Evolutionary conservation across 169 alveolate genomes (phyloP), one percentile per base, ranked within the genome.

Genomic region (Plasmodium ovale): DNA sequence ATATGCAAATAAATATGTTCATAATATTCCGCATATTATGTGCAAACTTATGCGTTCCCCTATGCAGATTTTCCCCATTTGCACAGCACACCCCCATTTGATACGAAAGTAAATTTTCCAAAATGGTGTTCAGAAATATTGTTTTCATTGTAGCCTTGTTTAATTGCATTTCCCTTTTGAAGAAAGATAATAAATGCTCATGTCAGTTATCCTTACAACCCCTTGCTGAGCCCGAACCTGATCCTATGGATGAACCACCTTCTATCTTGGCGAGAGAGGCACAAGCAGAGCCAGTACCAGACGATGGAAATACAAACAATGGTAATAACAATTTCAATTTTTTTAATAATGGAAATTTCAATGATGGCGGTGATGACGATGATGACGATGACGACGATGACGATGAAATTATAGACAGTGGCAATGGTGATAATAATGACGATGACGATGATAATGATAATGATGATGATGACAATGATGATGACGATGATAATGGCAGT

Each of bases 371-470:
- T 31, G 37, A 35, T 58, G 72, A 47, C 47, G 88, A 31, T 29
- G 88, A 33, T 14, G 88, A 54, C 51, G 88, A 74, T 37, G 67
- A 60, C 21, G 88, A 74, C 9, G 77, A 77, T 27, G 88, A 77
- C 37, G 77, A 77, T 49, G 88, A 77, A 31, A 77, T 60, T 39
- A 64, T 25, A 19, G 47, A 14, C 58, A 59, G 59, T 37, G 72
- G 62, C 9, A 25, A 21, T 16, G 54, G 23, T 19, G 54, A 72
- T 23, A 35, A 23, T 29, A 59, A 72, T 2, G 49, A 47, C 10
- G 71, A 27, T 35, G 31, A 72, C 44, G 47, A 51, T 71, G 51
- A 53, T 72, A 49, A 51, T 21, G 87, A 33, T 72, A 71, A 44
- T 59, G 71, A 72, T n/a, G 44, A 33, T 47, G 87, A 54, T 19